These are phyloP conservation scores for Aspergillus sclerotioniger DNA, from an alignment of 495 filamentous ascomycete genomes.

Conservation along the genomic window DNA sequence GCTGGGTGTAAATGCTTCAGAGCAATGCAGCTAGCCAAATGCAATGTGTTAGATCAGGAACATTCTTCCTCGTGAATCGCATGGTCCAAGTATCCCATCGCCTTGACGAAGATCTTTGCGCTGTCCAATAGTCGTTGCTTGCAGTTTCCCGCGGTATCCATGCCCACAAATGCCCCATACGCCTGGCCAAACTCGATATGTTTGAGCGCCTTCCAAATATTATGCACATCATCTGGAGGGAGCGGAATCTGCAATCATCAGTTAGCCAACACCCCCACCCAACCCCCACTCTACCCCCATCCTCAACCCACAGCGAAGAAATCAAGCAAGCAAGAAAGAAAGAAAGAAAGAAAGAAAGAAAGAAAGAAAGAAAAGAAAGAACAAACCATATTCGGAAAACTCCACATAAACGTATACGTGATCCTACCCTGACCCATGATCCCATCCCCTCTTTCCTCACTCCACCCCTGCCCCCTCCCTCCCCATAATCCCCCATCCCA, in stretches of 20 bases:
- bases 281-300: neutral
- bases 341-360: conserved; percentile 31
- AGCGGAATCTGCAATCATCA: conserved; percentile 55
- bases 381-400: conserved; percentile 69
- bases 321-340: neutral
- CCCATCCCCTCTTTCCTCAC: too few species aligned
- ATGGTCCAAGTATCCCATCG: conserved; percentile 55
- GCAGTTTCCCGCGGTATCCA: conserved; percentile 56
- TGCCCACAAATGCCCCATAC: conserved; percentile 61
- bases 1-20: too few species aligned
- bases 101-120: conserved; percentile 65
- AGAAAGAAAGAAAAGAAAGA: conserved; percentile 1
- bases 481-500: conserved; percentile 44
- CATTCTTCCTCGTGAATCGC: conserved; percentile 26
- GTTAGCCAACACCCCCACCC: neutral
- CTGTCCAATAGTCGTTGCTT: conserved; percentile 69
- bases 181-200: conserved; percentile 59
- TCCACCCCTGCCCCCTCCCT: conserved; percentile 40
- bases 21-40: too few species aligned
- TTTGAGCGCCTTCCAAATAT: conserved; percentile 46
- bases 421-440: conserved; percentile 54
- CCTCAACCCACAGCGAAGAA: neutral
- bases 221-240: conserved; percentile 30
- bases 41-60: conserved; percentile 3
- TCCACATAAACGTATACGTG: conserved; percentile 74